Base-by-base conservation (phyloP, 164 flowering plant genomes). In the Warburgia ugandensis region DNA sequence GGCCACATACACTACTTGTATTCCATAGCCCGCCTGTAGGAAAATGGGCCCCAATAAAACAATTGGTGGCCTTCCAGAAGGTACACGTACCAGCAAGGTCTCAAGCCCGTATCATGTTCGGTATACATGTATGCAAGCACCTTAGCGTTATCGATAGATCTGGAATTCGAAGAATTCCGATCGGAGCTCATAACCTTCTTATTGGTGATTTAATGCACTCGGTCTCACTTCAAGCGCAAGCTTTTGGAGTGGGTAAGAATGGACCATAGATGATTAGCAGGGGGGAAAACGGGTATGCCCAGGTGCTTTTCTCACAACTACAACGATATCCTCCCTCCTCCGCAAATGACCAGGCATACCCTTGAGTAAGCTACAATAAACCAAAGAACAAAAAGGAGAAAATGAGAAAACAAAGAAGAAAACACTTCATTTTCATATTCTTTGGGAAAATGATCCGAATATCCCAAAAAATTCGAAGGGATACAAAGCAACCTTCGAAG, bases 161-260 rank as follows among this genome's bases (percentile, higher is more conserved):
- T 2, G 95, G 97, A n/a, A 65, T 77, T 25, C 51, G 90, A 40
- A 75, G 95, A 52, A 80, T 90, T 56, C 88, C 95, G 2, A 53
- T 90, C 64, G 97, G 97, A 3, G 70, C 72, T 21, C 95, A 90
- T 41, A 46, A 54, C 7, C 69, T 90, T 48, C 78, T 76, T 41
- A 59, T 90, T 22, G 95, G 91, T 0, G 84, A 70, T 53, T n/a
- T 70, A 14, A 65, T 27, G 48, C 94, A 89, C 52, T 62, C 79
- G 1, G 58, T 89, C 41, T 75, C 85, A 0, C 77, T 89, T 8
- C 77, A 70, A 48, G 68, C 80, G 2, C 61, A 60, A 37, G 29
- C 59, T 28, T 58, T 76, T 0, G 77, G 29, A 35, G 5, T 13
- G 68, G 46, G n/a, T n/a, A n/a, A 73, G 36, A 80, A 75, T 55